phyloP scores from a whole-genome alignment of 192 early-diverging fungal species.

The Backusella australiensis region DNA sequence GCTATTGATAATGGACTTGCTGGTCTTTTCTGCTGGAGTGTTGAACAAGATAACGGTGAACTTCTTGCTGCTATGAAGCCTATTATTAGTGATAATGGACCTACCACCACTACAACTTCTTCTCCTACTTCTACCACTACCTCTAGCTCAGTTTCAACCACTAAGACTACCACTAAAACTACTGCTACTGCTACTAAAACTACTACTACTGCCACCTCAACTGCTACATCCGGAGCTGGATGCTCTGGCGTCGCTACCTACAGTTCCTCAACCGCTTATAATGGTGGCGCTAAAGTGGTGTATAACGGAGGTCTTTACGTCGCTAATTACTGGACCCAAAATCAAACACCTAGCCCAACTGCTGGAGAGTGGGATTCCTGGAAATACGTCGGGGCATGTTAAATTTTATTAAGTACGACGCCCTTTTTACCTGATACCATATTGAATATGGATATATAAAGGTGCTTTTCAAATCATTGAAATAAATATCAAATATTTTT shows the following conservation, averaged over 20 bases:
- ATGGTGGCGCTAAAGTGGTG: constrained; percentile 35
- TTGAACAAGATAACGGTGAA: constrained; percentile 72
- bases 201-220: background rate
- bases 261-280: constrained; percentile 29
- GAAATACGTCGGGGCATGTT: constrained; percentile 1
- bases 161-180: constrained; percentile 3
- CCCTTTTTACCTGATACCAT: background rate
- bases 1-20: constrained; percentile 52
- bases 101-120: constrained; percentile 33
- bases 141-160: background rate
- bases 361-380: background rate
- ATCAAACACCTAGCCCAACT: constrained; percentile 22
- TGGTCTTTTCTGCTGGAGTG: constrained; percentile 65
- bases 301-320: constrained; percentile 38
- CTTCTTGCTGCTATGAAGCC: constrained; percentile 37
- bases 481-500: background rate
- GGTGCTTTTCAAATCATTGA: background rate
- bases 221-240: background rate
- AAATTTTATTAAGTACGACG: background rate
- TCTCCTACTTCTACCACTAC: background rate
- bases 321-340: constrained; percentile 47
- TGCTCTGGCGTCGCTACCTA: constrained; percentile 31
- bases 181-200: constrained; percentile 15
- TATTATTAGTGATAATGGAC: background rate
- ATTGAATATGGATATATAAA: background rate